phyloP scores from a whole-genome alignment of 2,329 filamentous ascomycete genomes.

The Sporothrix brasiliensis region DNA sequence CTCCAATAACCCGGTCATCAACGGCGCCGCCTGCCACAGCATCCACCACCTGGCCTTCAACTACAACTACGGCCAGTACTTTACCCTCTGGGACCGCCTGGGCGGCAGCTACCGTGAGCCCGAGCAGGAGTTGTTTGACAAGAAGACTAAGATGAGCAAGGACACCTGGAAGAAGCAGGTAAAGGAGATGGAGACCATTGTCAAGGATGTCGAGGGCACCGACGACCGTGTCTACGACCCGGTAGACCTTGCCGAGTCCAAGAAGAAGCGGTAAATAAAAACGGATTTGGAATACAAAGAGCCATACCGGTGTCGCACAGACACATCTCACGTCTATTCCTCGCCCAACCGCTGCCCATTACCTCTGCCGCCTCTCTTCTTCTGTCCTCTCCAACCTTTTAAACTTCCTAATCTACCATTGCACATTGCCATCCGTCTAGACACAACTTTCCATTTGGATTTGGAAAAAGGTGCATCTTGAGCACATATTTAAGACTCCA shows the following conservation, averaged over 20 bases:
- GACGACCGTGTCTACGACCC: constrained; percentile 56
- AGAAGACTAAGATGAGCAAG: constrained; percentile 81
- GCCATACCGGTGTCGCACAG: neutral
- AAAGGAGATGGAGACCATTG: constrained; percentile 73
- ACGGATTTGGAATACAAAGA: neutral
- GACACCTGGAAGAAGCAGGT: constrained; percentile 78
- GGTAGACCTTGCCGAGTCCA: constrained; percentile 41
- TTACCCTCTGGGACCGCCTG: constrained; percentile 86
- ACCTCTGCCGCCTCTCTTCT: neutral
- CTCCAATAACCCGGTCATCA: constrained; percentile 86
- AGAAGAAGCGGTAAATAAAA: constrained; percentile 47
- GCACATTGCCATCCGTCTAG: neutral
- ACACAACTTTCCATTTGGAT: neutral
- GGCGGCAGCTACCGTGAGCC: constrained; percentile 86
- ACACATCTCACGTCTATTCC: neutral
- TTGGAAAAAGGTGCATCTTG: neutral
- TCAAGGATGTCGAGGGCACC: constrained; percentile 68
- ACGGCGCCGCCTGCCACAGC: constrained; percentile 91
- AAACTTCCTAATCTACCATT: neutral
- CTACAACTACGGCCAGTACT: constrained; percentile 95
- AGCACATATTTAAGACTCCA: neutral
- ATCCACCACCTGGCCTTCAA: constrained; percentile 88
- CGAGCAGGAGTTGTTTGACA: constrained; percentile 80
- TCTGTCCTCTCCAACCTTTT: neutral
- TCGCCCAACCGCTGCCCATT: too few species aligned